Evolutionary conservation across 257 asterid species (phyloP).

Genomic region (Nicotiana noctiflora): DNA sequence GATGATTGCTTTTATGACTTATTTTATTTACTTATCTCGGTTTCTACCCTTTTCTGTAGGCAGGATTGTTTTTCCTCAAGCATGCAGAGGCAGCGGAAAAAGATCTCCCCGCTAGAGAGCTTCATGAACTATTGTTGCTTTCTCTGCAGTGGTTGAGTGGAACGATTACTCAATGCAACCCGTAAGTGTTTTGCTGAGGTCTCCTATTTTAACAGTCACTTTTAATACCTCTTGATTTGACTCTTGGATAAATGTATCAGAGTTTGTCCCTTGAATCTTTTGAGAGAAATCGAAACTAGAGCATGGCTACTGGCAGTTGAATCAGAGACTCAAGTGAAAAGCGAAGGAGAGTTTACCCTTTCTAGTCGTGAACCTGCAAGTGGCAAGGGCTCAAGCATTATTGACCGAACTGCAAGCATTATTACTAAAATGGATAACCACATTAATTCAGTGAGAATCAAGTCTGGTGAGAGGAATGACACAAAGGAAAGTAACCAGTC

Average conservation of each 20-base stretch:
- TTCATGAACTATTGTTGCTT: constrained; percentile 83
- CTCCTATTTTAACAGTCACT: constrained; percentile 13
- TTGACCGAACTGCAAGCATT: constrained; percentile 72
- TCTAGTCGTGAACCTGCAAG: constrained; percentile 49
- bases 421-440: constrained; percentile 75
- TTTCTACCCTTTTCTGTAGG: constrained; percentile 39
- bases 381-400: constrained; percentile 63
- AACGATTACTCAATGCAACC: constrained; percentile 66
- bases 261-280: constrained; percentile 78
- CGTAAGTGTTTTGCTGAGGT: constrained; percentile 42
- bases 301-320: constrained; percentile 99
- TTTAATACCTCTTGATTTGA: constrained; percentile 7
- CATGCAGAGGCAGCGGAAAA: constrained; percentile 86
- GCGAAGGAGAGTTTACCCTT: constrained; percentile 55
- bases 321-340: constrained; percentile 82
- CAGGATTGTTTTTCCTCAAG: constrained; percentile 85
- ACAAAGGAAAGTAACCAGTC: constrained; percentile 54
- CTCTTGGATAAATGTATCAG: constrained; percentile 34
- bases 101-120: constrained; percentile 84
- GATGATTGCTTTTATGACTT: constrained; percentile 8
- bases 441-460: constrained; percentile 43
- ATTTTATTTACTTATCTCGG: constrained; percentile 13
- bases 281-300: constrained; percentile 93
- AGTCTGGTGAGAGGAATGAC: constrained; percentile 54
- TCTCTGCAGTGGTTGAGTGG: constrained; percentile 98